phyloP scores from a whole-genome alignment of 257 asterid genomes.

The Solanum etuberosum region DNA sequence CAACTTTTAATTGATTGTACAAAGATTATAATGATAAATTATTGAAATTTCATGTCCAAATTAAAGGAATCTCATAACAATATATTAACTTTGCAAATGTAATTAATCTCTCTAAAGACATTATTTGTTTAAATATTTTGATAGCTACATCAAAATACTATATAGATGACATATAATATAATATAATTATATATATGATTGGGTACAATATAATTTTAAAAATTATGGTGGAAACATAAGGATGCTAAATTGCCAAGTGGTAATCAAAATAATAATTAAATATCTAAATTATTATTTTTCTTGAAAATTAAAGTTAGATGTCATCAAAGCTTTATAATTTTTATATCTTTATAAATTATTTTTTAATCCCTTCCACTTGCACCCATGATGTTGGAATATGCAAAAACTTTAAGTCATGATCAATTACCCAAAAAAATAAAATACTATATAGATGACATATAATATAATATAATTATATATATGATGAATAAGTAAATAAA shows the following conservation, averaged over 20 bases:
- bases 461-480: too few relatives aligned
- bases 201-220: not conserved
- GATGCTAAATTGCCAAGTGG: not conserved
- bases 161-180: too few relatives aligned
- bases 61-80: not conserved
- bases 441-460: too few relatives aligned
- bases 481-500: too few relatives aligned
- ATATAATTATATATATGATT: too few relatives aligned
- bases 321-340: not conserved
- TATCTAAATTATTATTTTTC: not conserved
- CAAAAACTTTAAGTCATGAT: not conserved
- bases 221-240: not conserved
- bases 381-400: not conserved
- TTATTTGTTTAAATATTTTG: not conserved
- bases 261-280: not conserved
- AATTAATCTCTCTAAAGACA: not conserved
- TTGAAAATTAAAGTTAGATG: not conserved
- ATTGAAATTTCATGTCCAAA: not conserved
- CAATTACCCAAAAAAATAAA: not conserved
- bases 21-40: not conserved
- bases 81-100: too few relatives aligned
- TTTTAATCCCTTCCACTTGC: not conserved
- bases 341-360: not conserved
- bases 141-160: not conserved
- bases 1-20: not conserved